phyloP scores from a whole-genome alignment of 106 monocot genomes.

The Phalaenopsis equestris region DNA sequence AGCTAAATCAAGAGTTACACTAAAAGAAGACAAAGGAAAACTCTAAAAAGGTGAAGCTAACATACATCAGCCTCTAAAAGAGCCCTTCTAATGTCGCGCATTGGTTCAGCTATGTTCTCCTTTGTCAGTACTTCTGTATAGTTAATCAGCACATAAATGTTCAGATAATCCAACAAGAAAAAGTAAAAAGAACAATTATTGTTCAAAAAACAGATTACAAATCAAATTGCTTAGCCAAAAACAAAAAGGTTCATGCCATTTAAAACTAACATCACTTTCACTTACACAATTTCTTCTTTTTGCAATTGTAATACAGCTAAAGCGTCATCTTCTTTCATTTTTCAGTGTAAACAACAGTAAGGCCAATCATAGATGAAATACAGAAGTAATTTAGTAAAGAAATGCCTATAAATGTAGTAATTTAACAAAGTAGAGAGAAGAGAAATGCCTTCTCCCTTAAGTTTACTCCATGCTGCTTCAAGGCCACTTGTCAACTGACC shows the following conservation, averaged over 20 bases:
- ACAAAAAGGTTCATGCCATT: neutral
- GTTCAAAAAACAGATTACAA: neutral
- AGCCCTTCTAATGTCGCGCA: slow-evolving; percentile 91
- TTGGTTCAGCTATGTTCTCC: slow-evolving; percentile 95
- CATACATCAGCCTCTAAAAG: slow-evolving; percentile 93
- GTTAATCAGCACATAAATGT: neutral
- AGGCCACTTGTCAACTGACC: slow-evolving; percentile 88
- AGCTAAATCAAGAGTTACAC: neutral
- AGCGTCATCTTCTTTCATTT: neutral
- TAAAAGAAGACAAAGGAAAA: neutral
- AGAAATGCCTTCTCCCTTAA: slow-evolving; percentile 54
- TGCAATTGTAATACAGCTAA: neutral
- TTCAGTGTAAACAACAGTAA: neutral
- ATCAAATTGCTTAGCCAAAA: neutral
- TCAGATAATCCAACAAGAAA: neutral
- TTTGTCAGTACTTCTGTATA: slow-evolving; percentile 75
- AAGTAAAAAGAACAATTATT: neutral
- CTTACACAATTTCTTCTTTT: no score
- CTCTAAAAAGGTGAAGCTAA: neutral
- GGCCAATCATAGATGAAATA: neutral
- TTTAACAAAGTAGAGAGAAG: neutral
- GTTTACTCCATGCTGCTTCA: slow-evolving; percentile 92
- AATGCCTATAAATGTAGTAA: neutral
- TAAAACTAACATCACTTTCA: no score
- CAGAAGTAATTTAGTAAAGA: neutral